Evolutionary conservation across 2,329 filamentous ascomycete genomes (phyloP).

Genomic region (Mycosphaerelloides madeirae): DNA sequence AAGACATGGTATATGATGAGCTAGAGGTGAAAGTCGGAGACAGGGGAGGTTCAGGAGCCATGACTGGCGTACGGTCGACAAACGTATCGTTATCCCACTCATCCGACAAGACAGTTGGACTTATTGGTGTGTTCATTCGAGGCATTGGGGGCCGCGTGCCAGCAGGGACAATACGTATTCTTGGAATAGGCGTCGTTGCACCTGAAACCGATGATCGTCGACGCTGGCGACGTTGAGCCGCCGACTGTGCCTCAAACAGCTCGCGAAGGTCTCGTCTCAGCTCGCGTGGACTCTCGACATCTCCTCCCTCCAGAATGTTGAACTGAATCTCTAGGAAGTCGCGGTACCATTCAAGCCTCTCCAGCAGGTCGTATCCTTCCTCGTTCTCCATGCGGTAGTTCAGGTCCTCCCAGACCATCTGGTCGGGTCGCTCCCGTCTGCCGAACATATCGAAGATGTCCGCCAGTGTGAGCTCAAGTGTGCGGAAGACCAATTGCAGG

Average conservation of each 20-base stretch:
- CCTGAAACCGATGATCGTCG: constrained; percentile 5
- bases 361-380: constrained; percentile 42
- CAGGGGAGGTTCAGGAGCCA: constrained; percentile 33
- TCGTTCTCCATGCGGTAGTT: constrained; percentile 44
- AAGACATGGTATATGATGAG: constrained; percentile 39
- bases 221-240: constrained; percentile 2
- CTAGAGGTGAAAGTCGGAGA: constrained; percentile 42
- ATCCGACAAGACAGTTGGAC: constrained; percentile 13
- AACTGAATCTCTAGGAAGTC: constrained; percentile 42
- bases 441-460: constrained; percentile 47
- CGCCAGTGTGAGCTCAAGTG: constrained; percentile 48
- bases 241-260: constrained; percentile 13
- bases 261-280: constrained; percentile 7
- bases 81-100: constrained; percentile 7
- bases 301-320: constrained; percentile 17
- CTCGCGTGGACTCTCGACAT: background rate
- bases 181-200: constrained; percentile 12
- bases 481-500: constrained; percentile 45
- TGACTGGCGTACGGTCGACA: background rate
- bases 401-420: constrained; percentile 49
- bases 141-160: constrained; percentile 7
- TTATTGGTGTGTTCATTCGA: constrained; percentile 14
- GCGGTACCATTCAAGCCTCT: constrained; percentile 49
- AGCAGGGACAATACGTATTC: no score
- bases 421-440: constrained; percentile 39